These are phyloP conservation scores for Oryza punctata DNA, from an alignment of 176 grass and related monocot species.

Conservation along the genomic window DNA sequence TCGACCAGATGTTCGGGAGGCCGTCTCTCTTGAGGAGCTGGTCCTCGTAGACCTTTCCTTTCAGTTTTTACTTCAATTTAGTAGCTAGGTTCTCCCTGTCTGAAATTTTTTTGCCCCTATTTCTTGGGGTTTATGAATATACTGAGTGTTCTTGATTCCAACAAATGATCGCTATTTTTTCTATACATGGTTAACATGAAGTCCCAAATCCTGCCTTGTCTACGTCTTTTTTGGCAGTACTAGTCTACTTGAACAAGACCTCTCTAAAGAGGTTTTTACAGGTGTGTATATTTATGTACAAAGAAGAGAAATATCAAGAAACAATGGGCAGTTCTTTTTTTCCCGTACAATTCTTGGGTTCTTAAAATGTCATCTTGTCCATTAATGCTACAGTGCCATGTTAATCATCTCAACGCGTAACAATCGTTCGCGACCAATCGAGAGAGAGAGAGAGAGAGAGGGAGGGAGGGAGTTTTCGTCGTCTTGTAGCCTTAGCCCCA, in stretches of 20 bases:
- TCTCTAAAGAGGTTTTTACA: conserved; percentile 16
- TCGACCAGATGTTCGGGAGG: conserved; percentile 82
- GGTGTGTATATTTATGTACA: conserved; percentile 7
- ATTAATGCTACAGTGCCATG: not conserved
- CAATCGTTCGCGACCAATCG: not conserved
- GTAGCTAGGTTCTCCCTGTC: conserved; percentile 6
- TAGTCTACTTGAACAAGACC: not conserved
- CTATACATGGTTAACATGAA: not conserved
- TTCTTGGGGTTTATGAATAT: conserved; percentile 31
- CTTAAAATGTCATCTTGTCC: conserved; percentile 15
- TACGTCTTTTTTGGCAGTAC: not conserved
- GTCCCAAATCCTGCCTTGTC: not conserved
- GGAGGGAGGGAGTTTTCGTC: not conserved
- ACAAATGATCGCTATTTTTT: conserved; percentile 9
- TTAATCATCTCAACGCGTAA: not conserved
- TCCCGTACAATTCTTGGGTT: not conserved
- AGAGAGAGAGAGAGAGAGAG: too few species aligned
- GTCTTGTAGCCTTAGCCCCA: not conserved
- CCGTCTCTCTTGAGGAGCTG: conserved; percentile 60
- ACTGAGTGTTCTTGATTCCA: conserved; percentile 35
- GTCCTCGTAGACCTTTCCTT: conserved; percentile 43
- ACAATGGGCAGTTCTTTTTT: not conserved
- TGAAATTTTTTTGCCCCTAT: conserved; percentile 34
- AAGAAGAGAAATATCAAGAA: not conserved
- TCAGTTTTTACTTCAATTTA: conserved; percentile 19